Evolutionary conservation across 192 early-diverging fungal genomes (phyloP).

Genomic region (Coemansia sp.): DNA sequence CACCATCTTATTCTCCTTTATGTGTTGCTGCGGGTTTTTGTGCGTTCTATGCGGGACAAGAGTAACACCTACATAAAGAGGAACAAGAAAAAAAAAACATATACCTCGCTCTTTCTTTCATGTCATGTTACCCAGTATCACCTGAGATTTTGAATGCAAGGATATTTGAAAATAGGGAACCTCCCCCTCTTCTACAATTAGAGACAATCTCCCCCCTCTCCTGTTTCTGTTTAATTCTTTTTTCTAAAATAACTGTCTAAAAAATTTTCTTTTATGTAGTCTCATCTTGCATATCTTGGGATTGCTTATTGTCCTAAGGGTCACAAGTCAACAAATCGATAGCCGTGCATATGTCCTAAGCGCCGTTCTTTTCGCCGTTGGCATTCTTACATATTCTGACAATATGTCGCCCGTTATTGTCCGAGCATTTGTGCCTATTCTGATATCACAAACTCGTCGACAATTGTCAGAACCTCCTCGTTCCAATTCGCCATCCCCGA

Average conservation of each 20-base stretch:
- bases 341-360: neutral
- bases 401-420: neutral
- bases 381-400: neutral
- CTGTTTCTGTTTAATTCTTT: neutral
- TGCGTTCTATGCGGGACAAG: neutral
- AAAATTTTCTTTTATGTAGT: slow-evolving; percentile 9
- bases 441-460: neutral
- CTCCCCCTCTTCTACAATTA: neutral
- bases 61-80: neutral
- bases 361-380: neutral
- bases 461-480: neutral
- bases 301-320: neutral
- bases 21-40: neutral
- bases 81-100: neutral
- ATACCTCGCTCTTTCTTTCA: neutral
- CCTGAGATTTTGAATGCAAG: neutral
- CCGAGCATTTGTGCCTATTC: neutral
- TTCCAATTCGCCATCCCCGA: neutral
- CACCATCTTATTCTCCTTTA: neutral
- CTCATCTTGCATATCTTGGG: slow-evolving; percentile 11
- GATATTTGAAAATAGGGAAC: slow-evolving; percentile 6
- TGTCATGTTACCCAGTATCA: slow-evolving; percentile 6
- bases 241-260: too few species aligned
- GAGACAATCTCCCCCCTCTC: neutral
- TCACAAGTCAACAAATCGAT: neutral